These are phyloP conservation scores for Allomyces macrogynus DNA, from an alignment of 192 early-diverging fungal species.

Conservation along the genomic window DNA sequence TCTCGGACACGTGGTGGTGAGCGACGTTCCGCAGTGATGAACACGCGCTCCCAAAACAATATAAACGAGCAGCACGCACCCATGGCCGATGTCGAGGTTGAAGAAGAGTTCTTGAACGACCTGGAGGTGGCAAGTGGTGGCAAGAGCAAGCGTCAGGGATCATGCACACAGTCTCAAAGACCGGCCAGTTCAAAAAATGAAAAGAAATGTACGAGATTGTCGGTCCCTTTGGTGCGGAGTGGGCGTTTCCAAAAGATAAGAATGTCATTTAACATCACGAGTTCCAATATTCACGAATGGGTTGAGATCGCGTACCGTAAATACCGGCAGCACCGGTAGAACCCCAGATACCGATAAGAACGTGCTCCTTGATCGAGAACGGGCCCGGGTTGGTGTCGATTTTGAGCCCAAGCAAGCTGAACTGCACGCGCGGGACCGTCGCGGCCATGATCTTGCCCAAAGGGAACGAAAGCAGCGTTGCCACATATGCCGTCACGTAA, in stretches of 20 bases:
- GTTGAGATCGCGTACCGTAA: constrained; percentile 16
- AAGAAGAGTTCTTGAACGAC: background rate
- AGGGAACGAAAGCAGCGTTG: constrained; percentile 55
- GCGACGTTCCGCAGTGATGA: no score
- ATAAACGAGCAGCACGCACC: constrained; percentile 4
- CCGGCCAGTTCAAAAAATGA: no score
- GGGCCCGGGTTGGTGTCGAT: constrained; percentile 52
- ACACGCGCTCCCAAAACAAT: background rate
- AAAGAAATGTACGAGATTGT: no score
- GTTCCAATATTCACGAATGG: no score
- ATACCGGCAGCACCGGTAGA: constrained; percentile 43
- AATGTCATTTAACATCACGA: no score
- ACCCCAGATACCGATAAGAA: constrained; percentile 57
- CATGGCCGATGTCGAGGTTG: background rate
- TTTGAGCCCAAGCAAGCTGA: constrained; percentile 19
- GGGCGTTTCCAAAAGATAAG: no score
- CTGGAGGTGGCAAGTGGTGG: background rate
- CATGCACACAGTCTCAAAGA: no score
- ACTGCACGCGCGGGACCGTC: constrained; percentile 28
- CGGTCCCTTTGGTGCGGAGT: no score
- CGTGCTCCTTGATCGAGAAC: constrained; percentile 78
- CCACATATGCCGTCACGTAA: constrained; percentile 15
- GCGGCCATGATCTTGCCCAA: constrained; percentile 42
- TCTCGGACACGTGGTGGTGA: no score
- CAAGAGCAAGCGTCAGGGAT: no score